phyloP scores from a whole-genome alignment of 352 stramenopile genomes.

The Pseudoperonospora humuli region DNA sequence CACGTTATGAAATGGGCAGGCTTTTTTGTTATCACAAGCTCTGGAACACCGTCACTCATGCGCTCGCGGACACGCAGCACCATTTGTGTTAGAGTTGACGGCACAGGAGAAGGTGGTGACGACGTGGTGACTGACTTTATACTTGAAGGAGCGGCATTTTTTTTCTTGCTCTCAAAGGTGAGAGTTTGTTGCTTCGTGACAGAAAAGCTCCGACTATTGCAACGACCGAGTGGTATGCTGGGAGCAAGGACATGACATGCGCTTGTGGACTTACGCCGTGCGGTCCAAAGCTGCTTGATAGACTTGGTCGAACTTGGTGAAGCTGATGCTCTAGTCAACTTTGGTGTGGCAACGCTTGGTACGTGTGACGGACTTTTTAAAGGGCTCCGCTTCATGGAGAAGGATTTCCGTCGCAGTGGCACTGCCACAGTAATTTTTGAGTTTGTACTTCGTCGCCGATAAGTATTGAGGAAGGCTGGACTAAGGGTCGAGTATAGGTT shows the following conservation, averaged over 20 bases:
- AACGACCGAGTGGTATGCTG: not conserved
- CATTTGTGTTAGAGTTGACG: slow-evolving; percentile 34
- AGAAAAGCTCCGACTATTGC: slow-evolving; percentile 21
- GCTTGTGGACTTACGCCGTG: slow-evolving; percentile 56
- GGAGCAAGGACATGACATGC: slow-evolving; percentile 15
- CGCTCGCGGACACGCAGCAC: slow-evolving; percentile 47
- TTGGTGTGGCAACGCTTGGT: not conserved
- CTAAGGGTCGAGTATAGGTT: slow-evolving; percentile 1
- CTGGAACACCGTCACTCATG: slow-evolving; percentile 35
- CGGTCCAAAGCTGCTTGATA: slow-evolving; percentile 18
- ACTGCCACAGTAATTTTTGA: slow-evolving; percentile 33
- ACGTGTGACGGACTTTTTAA: slow-evolving; percentile 20
- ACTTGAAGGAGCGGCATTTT: slow-evolving; percentile 1
- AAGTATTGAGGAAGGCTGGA: slow-evolving; percentile 4
- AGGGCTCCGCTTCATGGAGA: slow-evolving; percentile 57
- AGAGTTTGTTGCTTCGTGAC: slow-evolving; percentile 17
- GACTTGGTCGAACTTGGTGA: slow-evolving; percentile 4
- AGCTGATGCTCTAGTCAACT: slow-evolving; percentile 1
- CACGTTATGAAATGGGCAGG: slow-evolving; percentile 40
- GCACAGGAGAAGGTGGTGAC: slow-evolving; percentile 10
- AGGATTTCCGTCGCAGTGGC: slow-evolving; percentile 49
- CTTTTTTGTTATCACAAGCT: slow-evolving; percentile 61
- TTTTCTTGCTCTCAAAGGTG: slow-evolving; percentile 14
- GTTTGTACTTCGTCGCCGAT: slow-evolving; percentile 27
- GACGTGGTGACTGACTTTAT: slow-evolving; percentile 3